Evolutionary conservation across 2,329 filamentous ascomycete genomes (phyloP), one percentile per base, ranked within the genome.

Genomic region (Trichoderma atrobrunneum): DNA sequence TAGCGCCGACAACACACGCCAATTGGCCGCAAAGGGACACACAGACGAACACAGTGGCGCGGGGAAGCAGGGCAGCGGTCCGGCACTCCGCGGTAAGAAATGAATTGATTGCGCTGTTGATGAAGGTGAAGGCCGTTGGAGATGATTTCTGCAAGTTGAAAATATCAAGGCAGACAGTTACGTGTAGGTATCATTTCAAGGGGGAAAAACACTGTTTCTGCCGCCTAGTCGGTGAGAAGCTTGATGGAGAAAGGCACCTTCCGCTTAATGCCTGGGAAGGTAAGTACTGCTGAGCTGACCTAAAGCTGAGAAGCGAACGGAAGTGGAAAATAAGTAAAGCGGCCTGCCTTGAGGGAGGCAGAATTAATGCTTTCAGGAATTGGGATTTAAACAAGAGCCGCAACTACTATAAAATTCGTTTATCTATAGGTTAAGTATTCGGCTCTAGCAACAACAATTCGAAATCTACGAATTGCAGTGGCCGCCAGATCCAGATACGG

Each of bases 11-110:
- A n/a, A 10, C 39, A 48, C 39, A 70, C 36, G 54, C 56, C 56
- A 61, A 48, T 69, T 54, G 54, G 54, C 36, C 67, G 43, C 43
- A 70, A 48, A 39, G 30, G 61, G 57, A 70, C 68, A 64, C 60
- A 36, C 57, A 39, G 66, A 51, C 48, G 21, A 34, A 48, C 24
- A 60, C 68, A 48, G 39, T 54, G 56, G 67, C 68, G 68, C 68
- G 68, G 68, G 68, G 60, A 54, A 64, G 21, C 48, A 26, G 39
- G 56, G 48, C 48, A 32, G 57, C 10, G 32, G 60, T 56, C 68
- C 60, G 68, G 68, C 21, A 14, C 48, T 26, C 57, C 36, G 43
- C 39, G 30, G 24, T 43, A 56, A 56, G 26, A 63, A 70, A 64
- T 70, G 60, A 64, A 57, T 26, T 60, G 11, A 30, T 16, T 43